Evolutionary conservation across 306 rosid species (phyloP), one percentile per base, ranked within the genome.

Genomic region (Lathyrus tuberosus): DNA sequence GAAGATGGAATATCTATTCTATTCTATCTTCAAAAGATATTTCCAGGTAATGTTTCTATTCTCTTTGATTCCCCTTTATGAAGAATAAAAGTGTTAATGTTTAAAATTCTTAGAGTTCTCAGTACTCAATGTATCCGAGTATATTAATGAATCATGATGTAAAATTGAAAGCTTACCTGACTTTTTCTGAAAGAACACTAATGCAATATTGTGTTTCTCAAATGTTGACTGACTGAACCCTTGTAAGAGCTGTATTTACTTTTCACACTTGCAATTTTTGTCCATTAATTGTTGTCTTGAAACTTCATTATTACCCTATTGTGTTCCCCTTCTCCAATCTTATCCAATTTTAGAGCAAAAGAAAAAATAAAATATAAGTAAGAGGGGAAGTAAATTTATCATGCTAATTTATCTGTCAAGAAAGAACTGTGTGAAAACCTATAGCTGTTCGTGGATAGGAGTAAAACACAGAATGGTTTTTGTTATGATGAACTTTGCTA

Each of bases 11-110:
- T 94, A 74, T 88, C 96, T 69, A 79, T 70, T 78, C 84, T 94
- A 77, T 94, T 94, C 86, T 94, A 94, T 82, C 96, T 94, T 52
- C 98, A 94, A 82, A 94, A 94, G 86, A 90, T 94, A 76, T 94
- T 87, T 88, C 98, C 98, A 74, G 98, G 96, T 94, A 90, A 57
- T 28, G 18, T 59, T 54, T 69, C 65, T 20, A 76, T 60, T 70
- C 44, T 47, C 49, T n/a, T 35, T 5, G 57, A n/a, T 10, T 4
- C 31, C 14, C 13, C 15, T n/a, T 10, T 15, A 3, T 11, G n/a
- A 20, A 63, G 28, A 49, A 15, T 57, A 37, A 57, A 43, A 38
- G 3, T 3, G 14, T 63, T 11, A 5, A 62, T 69, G 59, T 58
- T 54, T 63, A 30, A 41, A 56, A 31, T 59, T 28, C 61, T 35